Evolutionary conservation across 495 filamentous ascomycete species (phyloP), one percentile per base, ranked within the genome.

Genomic region (Podospora anserina): DNA sequence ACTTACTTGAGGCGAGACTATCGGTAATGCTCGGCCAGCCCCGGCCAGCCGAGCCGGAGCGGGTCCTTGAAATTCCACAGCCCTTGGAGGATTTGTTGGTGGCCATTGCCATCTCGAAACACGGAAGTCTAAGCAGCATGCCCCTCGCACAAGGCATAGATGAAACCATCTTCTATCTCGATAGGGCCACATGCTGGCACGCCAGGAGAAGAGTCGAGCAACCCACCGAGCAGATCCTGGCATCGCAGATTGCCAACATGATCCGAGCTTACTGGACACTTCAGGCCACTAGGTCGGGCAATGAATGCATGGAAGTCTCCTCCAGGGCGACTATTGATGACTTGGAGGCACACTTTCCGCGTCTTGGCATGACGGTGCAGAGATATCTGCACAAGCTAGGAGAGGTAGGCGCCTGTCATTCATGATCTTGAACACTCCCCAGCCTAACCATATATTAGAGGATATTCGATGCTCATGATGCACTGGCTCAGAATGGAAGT

Each of bases 211-310:
- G 55, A 32, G 61, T 30, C 3, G 20, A 18, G 7, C 54, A 23
- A 57, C 49, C 34, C 13, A 0, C 30, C 16, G 61, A 63, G 9
- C 59, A 49, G n/a, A 23, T 39, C 28, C 30, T 20, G 39, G 66
- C 53, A 32, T 34, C 54, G n/a, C 32, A 32, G 34, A 18, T 57
- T 2, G 58, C 65, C 4, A 73, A 65, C 49, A 49, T 70, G 18
- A 27, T 68, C 9, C 39, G 71, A 11, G 71, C 71, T 4, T 73
- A 64, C 3, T 73, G 68, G 68, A 62, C 69, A 18, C 62, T 73
- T 4, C 60, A 68, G n/a, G 60, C 66, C 2, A 73, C 64, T 15
- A 58, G 49, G 39, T 26, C 26, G 18, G 34, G 56, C 2, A 55
- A 68, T 28, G 71, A 72, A 49, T 72, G 69, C 28, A 55, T 34